Percentiles rank a stretch among this genome's conserved stretches.
Conservation (phyloP, 2,329 filamentous ascomycete genomes). For the Didymella sp. region DNA sequence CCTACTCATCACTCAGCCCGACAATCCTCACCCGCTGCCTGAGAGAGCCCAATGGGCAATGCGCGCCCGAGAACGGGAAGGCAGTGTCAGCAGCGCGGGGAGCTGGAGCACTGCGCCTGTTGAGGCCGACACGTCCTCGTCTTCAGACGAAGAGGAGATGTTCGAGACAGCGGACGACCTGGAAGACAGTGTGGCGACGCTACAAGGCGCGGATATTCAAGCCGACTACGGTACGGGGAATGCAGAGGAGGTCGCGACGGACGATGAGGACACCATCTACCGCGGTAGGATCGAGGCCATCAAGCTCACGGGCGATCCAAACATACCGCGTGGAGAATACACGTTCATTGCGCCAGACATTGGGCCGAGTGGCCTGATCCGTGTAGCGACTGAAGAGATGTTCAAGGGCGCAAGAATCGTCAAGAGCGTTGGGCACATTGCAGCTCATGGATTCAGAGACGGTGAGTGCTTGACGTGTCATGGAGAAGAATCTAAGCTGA, state of each 20-base stretch:
- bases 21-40: conserved; percentile 55
- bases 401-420: conserved; percentile 81
- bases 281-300: conserved; percentile 78
- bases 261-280: conserved; percentile 54
- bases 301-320: conserved; percentile 90
- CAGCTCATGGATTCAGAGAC: conserved; percentile 71
- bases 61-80: conserved; percentile 33
- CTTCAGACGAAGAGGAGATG: conserved; percentile 20
- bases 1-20: conserved; percentile 78
- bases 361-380: conserved; percentile 68
- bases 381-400: conserved; percentile 67
- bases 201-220: conserved; percentile 24
- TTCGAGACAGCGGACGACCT: conserved; percentile 28
- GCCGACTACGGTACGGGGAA: neutral
- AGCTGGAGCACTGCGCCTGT: conserved; percentile 45
- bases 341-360: conserved; percentile 84
- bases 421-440: conserved; percentile 77
- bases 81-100: conserved; percentile 39
- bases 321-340: conserved; percentile 84
- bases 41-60: conserved; percentile 41
- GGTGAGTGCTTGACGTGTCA: conserved; percentile 61
- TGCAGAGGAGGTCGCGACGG: neutral
- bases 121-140: conserved; percentile 7
- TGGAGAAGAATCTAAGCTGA: neutral
- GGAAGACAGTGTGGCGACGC: conserved; percentile 53